A percentile compares a stretch with the other conserved stretches of the same genome.
These are phyloP conservation scores for Tricholoma terreum DNA, from an alignment of 768 basidiomycete genomes.

Conservation along the genomic window DNA sequence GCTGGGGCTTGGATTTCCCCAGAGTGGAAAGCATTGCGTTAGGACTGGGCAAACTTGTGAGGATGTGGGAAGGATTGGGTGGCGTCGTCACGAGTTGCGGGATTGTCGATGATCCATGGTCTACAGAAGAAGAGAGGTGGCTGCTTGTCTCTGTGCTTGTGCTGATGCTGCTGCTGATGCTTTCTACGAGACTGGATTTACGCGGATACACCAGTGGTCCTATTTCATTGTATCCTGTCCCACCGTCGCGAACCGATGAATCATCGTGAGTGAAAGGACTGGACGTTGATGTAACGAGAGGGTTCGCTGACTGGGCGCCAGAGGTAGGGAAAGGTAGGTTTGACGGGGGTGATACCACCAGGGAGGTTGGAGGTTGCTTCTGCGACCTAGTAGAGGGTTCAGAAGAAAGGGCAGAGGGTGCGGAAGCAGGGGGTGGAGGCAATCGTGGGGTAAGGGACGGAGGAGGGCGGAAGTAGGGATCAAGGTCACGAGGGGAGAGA, in stretches of 20 bases:
- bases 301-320: slow-evolving; percentile 29
- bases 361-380: slow-evolving; percentile 37
- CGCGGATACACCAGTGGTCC: slow-evolving; percentile 24
- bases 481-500: slow-evolving; percentile 23
- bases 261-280: background rate
- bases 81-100: slow-evolving; percentile 18
- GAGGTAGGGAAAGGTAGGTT: slow-evolving; percentile 32
- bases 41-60: slow-evolving; percentile 16
- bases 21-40: slow-evolving; percentile 29
- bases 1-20: slow-evolving; percentile 30
- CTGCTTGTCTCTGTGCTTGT: slow-evolving; percentile 19
- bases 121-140: slow-evolving; percentile 14
- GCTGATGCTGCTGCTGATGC: slow-evolving; percentile 27
- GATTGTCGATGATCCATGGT: slow-evolving; percentile 1
- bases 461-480: slow-evolving; percentile 14
- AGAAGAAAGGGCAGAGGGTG: slow-evolving; percentile 15
- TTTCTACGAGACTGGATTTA: slow-evolving; percentile 38
- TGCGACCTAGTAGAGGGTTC: slow-evolving; percentile 19
- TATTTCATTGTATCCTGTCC: background rate
- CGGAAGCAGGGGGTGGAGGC: slow-evolving; percentile 23
- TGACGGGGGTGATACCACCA: slow-evolving; percentile 38
- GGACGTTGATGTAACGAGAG: slow-evolving; percentile 18
- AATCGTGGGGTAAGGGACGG: slow-evolving; percentile 15
- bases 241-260: slow-evolving; percentile 8
- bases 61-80: slow-evolving; percentile 16